Conservation (phyloP, 2,329 filamentous ascomycete genomes). For the Colletotrichum sojae region DNA sequence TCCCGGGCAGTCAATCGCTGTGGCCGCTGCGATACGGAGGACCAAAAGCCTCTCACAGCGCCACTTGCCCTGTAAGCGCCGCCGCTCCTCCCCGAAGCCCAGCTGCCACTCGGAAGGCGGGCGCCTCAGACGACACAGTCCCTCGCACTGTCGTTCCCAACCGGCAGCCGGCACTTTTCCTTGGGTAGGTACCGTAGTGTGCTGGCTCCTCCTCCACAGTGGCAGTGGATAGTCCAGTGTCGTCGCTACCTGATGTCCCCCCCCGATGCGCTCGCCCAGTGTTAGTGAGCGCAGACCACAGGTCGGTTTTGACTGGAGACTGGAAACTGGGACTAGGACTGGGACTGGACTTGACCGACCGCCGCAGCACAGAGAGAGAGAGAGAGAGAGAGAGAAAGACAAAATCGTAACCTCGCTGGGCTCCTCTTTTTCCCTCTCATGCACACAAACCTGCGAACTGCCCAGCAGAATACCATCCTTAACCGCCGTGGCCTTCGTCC, state of each 20-base stretch:
- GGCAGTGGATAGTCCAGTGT: not conserved
- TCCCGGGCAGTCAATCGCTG: too few relatives aligned
- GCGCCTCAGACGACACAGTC: constrained; percentile 16
- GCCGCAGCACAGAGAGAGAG: constrained; percentile 10
- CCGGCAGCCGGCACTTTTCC: constrained; percentile 26
- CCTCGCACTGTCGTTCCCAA: constrained; percentile 30
- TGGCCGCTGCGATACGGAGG: not conserved
- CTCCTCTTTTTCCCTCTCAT: constrained; percentile 60
- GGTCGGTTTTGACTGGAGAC: constrained; percentile 8
- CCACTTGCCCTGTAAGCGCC: not conserved
- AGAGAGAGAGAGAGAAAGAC: too few relatives aligned
- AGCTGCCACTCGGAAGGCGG: not conserved
- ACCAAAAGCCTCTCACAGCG: not conserved
- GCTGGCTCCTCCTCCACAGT: constrained; percentile 8
- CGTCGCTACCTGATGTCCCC: not conserved
- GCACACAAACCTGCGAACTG: constrained; percentile 55
- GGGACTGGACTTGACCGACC: constrained; percentile 41
- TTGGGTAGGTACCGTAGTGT: not conserved
- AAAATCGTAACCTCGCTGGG: constrained; percentile 58
- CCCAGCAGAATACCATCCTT: constrained; percentile 52
- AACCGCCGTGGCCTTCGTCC: constrained; percentile 50
- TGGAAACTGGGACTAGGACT: constrained; percentile 20
- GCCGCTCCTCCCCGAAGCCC: too few relatives aligned
- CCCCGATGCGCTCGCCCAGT: constrained; percentile 4
- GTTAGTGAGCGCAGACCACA: constrained; percentile 27